Base-by-base conservation (phyloP, 768 basidiomycete genomes). In the Russula compacta region DNA sequence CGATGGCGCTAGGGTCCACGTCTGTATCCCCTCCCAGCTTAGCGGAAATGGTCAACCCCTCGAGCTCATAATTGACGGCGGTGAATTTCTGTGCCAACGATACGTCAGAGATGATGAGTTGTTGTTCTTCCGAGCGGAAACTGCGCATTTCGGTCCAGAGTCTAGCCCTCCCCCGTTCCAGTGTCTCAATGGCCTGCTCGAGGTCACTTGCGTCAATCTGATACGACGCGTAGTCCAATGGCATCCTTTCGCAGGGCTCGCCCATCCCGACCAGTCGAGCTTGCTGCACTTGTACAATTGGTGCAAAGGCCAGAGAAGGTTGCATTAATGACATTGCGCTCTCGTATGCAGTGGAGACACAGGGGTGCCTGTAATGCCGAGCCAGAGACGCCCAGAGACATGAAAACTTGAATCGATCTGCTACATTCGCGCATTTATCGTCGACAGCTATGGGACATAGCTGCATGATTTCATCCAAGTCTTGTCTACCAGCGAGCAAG, bases 311-410 rank as follows among this genome's bases (percentile, higher is more conserved):
- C 2, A 60, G 29, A 19, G 38, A 39, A 5, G 36, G 24, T 17
- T 49, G 46, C 32, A 49, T 35, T 7, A 54, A 40, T n/a, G 38
- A 48, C 39, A 55, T 55, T 2, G 42, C 52, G 36, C 47, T 58
- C 24, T 58, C 56, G 15, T 58, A 58, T 21, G 56, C 56, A 15
- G 32, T 5, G 36, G 24, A n/a, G 17, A 17, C 10, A 1, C 47
- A 55, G 33, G 39, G 6, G 32, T 60, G 59, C 3, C 47, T 11
- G 15, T n/a, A 48, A 40, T 9, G 2, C 15, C 53, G 59, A n/a
- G 59, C 59, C 12, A 55, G 12, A 9, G 7, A 11, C 0, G 59
- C 53, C 59, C 59, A 60, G 9, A 29, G 11, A 36, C 58, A 59
- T 3, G 50, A 32, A 47, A 59, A 38, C 14, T 19, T 36, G 51